Evolutionary conservation across 495 filamentous ascomycete genomes (phyloP).

Genomic region (Aspergillus baeticus): DNA sequence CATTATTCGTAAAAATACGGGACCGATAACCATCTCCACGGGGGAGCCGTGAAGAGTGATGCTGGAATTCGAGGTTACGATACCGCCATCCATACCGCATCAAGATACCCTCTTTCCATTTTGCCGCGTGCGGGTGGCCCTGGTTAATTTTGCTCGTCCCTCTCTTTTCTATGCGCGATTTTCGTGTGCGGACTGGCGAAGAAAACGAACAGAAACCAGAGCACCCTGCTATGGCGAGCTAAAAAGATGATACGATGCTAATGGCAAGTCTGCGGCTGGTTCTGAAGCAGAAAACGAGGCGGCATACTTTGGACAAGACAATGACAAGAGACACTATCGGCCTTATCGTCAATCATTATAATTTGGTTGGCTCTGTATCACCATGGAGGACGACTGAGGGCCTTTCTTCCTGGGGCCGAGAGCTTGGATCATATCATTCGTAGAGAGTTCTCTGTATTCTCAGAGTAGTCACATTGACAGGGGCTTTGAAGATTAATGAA

Average conservation of each 20-base stretch:
- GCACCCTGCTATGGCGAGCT: not conserved
- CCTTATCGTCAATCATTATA: constrained; percentile 14
- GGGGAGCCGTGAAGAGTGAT: not conserved
- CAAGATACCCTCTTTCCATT: constrained; percentile 8
- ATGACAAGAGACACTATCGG: constrained; percentile 19
- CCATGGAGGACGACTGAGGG: not conserved
- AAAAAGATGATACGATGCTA: constrained; percentile 15
- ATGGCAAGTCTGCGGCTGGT: constrained; percentile 7
- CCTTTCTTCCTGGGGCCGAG: constrained; percentile 1
- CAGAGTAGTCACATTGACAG: not conserved
- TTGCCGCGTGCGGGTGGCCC: constrained; percentile 27
- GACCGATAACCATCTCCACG: constrained; percentile 4
- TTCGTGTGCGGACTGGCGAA: constrained; percentile 14
- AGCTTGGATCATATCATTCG: not conserved
- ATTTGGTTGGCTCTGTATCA: constrained; percentile 1
- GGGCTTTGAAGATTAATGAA: not conserved
- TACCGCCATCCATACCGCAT: constrained; percentile 24
- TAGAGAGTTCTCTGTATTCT: not conserved
- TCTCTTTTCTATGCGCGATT: constrained; percentile 27
- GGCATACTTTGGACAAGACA: constrained; percentile 8
- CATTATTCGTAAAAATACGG: constrained; percentile 9
- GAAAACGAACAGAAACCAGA: constrained; percentile 15
- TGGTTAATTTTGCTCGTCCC: constrained; percentile 26
- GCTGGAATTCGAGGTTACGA: constrained; percentile 31
- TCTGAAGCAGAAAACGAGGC: not conserved